Evolutionary conservation across 352 stramenopile species (phyloP).

Genomic region (Thalassiosira hispida): DNA sequence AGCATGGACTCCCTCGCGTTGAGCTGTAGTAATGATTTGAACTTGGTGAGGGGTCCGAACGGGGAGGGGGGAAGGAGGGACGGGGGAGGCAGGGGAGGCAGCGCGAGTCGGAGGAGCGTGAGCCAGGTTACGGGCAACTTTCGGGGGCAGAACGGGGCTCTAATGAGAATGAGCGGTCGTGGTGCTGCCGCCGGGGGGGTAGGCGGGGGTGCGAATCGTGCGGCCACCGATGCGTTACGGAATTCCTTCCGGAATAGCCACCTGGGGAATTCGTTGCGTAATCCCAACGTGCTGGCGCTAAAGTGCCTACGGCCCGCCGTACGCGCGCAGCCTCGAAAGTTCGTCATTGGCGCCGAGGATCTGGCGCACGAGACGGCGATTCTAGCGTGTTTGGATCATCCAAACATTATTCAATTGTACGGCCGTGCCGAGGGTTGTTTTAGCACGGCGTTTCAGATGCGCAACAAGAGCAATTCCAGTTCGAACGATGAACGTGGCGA

Average conservation of each 20-base stretch:
- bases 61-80: too few relatives aligned
- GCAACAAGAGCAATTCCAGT: neutral
- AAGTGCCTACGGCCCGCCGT: conserved; percentile 46
- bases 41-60: too few relatives aligned
- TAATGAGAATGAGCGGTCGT: too few relatives aligned
- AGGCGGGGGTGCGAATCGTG: neutral
- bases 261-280: conserved; percentile 11
- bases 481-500: neutral
- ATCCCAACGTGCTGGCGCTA: conserved; percentile 34
- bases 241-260: too few relatives aligned
- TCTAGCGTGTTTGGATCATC: conserved; percentile 44
- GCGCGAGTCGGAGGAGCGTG: too few relatives aligned
- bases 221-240: too few relatives aligned
- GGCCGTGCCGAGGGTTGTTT: conserved; percentile 26
- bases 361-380: conserved; percentile 47
- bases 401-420: conserved; percentile 57
- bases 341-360: conserved; percentile 51
- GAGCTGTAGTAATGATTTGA: too few relatives aligned
- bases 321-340: conserved; percentile 30
- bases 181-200: neutral
- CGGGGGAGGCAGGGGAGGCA: too few relatives aligned
- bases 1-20: too few relatives aligned
- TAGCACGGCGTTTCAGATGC: conserved; percentile 23
- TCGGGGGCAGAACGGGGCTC: too few relatives aligned
- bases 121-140: too few relatives aligned